Percentiles rank a stretch among this genome's conserved stretches.
These are phyloP conservation scores for Gossypium turneri DNA, from an alignment of 345 rosid species.

Conservation along the genomic window DNA sequence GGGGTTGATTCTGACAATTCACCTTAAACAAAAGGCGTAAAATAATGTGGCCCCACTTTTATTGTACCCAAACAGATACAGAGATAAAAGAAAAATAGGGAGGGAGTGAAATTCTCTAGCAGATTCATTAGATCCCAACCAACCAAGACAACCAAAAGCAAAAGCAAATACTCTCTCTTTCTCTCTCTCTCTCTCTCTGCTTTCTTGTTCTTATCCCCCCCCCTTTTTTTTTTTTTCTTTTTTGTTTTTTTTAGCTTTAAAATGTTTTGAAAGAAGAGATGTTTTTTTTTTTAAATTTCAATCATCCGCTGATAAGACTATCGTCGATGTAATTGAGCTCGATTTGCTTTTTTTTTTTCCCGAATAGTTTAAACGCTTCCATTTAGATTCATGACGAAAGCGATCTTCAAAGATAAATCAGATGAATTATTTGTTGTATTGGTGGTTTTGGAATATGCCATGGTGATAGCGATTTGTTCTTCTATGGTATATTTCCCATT, in stretches of 20 bases:
- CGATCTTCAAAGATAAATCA: constrained; percentile 21
- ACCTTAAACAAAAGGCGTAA: not conserved
- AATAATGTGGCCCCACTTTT: constrained; percentile 8
- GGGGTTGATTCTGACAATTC: constrained; percentile 4
- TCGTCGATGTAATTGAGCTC: constrained; percentile 1
- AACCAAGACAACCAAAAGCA: not conserved
- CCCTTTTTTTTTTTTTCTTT: not conserved
- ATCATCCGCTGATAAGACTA: not conserved
- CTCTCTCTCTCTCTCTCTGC: constrained; percentile 21
- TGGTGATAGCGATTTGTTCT: not conserved
- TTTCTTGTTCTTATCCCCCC: constrained; percentile 18
- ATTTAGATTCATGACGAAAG: not conserved
- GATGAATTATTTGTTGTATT: not conserved
- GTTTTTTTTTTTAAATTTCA: too few species aligned
- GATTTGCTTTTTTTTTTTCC: not conserved
- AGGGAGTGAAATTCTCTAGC: constrained; percentile 22
- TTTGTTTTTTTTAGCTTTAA: not conserved
- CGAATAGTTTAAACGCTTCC: not conserved
- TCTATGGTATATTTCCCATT: not conserved
- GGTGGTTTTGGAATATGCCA: not conserved
- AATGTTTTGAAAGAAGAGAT: not conserved
- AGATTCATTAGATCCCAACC: constrained; percentile 43
- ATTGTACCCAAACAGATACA: not conserved
- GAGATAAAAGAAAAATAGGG: constrained; percentile 9
- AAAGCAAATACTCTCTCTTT: constrained; percentile 14